Conservation (phyloP, 2,329 filamentous ascomycete genomes). For the Aspergillus hiratsukae region DNA sequence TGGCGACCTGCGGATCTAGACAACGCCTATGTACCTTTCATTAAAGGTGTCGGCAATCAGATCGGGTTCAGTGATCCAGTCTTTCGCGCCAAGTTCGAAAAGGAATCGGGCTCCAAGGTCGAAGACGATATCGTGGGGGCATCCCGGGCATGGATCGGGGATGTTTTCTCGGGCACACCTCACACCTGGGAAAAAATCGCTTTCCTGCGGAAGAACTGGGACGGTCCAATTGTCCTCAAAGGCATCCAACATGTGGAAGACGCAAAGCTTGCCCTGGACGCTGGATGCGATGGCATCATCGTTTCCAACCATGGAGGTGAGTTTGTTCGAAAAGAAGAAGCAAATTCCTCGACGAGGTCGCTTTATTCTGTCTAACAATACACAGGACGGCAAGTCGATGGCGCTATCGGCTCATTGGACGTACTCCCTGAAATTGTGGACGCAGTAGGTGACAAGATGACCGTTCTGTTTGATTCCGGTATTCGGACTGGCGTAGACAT, state of each 20-base stretch:
- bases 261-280: slow-evolving; percentile 41
- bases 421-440: slow-evolving; percentile 58
- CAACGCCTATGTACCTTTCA: slow-evolving; percentile 51
- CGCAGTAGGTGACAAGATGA: slow-evolving; percentile 48
- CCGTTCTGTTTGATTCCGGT: slow-evolving; percentile 50
- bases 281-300: slow-evolving; percentile 47
- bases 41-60: slow-evolving; percentile 54
- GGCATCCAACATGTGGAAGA: slow-evolving; percentile 52
- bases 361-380: background rate
- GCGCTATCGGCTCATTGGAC: slow-evolving; percentile 48
- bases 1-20: slow-evolving; percentile 67
- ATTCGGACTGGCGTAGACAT: slow-evolving; percentile 48
- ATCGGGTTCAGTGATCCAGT: slow-evolving; percentile 65
- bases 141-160: slow-evolving; percentile 49
- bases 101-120: slow-evolving; percentile 40
- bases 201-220: slow-evolving; percentile 57
- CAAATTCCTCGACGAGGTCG: background rate
- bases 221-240: slow-evolving; percentile 61
- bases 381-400: slow-evolving; percentile 46
- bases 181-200: slow-evolving; percentile 60
- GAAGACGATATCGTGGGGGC: slow-evolving; percentile 51
- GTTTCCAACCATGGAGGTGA: slow-evolving; percentile 51
- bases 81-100: slow-evolving; percentile 55
- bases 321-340: slow-evolving; percentile 4
- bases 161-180: slow-evolving; percentile 50